phyloP scores from a whole-genome alignment of 2,329 filamentous ascomycete genomes.

The Cyphellophora attinorum region DNA sequence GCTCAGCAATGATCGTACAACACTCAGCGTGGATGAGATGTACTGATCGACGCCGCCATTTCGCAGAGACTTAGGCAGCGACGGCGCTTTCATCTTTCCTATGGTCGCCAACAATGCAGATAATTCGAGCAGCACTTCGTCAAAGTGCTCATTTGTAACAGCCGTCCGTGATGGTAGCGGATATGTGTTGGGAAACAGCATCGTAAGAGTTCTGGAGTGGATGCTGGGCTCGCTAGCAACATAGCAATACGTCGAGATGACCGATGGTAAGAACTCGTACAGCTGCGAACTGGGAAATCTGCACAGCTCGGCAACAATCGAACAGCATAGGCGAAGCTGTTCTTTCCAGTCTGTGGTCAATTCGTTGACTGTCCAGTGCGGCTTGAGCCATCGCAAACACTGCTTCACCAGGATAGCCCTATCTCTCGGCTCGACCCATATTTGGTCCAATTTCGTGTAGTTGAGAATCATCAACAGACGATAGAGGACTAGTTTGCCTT shows the following conservation, averaged over 20 bases:
- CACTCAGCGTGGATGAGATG: conserved; percentile 67
- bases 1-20: conserved; percentile 79
- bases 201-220: conserved; percentile 56
- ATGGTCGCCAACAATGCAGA: conserved; percentile 78
- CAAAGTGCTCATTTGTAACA: conserved; percentile 54
- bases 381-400: conserved; percentile 81
- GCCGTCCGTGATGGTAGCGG: conserved; percentile 73
- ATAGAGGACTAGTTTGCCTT: conserved; percentile 84
- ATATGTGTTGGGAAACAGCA: conserved; percentile 82
- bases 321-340: conserved; percentile 87
- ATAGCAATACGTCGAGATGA: conserved; percentile 78
- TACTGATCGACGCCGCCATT: conserved; percentile 31
- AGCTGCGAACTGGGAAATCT: conserved; percentile 70
- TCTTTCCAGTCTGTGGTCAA: conserved; percentile 83
- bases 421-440: conserved; percentile 73
- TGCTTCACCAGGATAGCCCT: conserved; percentile 65
- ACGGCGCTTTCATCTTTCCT: conserved; percentile 64
- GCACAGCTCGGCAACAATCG: conserved; percentile 78
- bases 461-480: conserved; percentile 90
- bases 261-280: conserved; percentile 80
- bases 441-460: conserved; percentile 63
- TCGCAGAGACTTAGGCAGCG: conserved; percentile 60
- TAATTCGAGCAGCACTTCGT: conserved; percentile 81
- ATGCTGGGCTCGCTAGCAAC: conserved; percentile 58
- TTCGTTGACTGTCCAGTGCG: conserved; percentile 75